Evolutionary conservation across 2,329 filamentous ascomycete species (phyloP).

Genomic region (Trichoderma sp.): DNA sequence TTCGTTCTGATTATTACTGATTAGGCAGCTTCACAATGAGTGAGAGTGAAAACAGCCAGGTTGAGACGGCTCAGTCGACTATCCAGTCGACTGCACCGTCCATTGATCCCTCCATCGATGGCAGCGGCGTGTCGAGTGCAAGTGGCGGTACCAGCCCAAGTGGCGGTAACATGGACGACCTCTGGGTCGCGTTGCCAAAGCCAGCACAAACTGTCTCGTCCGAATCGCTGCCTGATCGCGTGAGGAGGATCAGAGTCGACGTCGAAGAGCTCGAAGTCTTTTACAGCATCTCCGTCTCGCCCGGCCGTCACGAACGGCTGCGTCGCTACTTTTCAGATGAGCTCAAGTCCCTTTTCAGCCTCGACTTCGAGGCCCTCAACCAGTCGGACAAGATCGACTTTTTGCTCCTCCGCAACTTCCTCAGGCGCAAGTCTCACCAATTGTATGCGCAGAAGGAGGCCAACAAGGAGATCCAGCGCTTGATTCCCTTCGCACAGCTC

Average conservation of each 20-base stretch:
- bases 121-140: constrained; percentile 1
- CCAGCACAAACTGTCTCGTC: not conserved
- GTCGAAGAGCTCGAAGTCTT: constrained; percentile 45
- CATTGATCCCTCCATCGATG: not conserved
- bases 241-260: constrained; percentile 44
- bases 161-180: constrained; percentile 20
- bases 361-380: constrained; percentile 29
- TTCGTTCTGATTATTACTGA: not conserved
- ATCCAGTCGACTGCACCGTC: constrained; percentile 5
- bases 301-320: constrained; percentile 38
- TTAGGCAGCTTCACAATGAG: not conserved
- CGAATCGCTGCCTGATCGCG: constrained; percentile 41
- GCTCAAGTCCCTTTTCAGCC: constrained; percentile 30
- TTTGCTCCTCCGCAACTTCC: constrained; percentile 47
- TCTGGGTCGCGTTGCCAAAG: constrained; percentile 23
- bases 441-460: constrained; percentile 39
- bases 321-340: constrained; percentile 41
- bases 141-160: constrained; percentile 9
- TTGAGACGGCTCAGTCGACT: not conserved
- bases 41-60: constrained; percentile 4
- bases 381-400: constrained; percentile 49
- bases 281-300: constrained; percentile 48
- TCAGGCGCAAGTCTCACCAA: constrained; percentile 36
- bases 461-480: constrained; percentile 35
- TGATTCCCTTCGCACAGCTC: constrained; percentile 44